These are phyloP conservation scores for Suillus bovinus DNA, from an alignment of 768 basidiomycete species.

Conservation along the genomic window DNA sequence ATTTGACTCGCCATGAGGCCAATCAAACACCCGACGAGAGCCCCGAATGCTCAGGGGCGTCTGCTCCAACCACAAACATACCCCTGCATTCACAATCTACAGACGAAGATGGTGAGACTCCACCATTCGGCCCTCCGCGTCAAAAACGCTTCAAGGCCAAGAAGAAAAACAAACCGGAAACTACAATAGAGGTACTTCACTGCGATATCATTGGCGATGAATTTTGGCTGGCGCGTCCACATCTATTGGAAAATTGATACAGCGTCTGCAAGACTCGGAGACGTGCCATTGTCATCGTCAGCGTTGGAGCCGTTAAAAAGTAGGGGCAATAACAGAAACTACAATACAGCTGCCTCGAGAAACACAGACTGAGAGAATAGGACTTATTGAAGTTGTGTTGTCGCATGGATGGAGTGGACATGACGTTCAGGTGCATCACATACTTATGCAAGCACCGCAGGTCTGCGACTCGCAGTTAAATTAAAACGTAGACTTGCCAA, in stretches of 20 bases:
- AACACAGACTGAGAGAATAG: not conserved
- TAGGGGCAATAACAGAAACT: not conserved
- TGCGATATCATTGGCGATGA: slow-evolving; percentile 82
- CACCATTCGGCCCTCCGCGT: not conserved
- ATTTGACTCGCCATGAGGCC: too few relatives aligned
- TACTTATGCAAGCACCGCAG: not conserved
- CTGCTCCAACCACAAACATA: not conserved
- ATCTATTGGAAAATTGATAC: slow-evolving; percentile 46
- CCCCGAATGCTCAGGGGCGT: too few relatives aligned
- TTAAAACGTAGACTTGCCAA: not conserved
- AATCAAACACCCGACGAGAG: not conserved
- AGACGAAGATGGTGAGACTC: not conserved
- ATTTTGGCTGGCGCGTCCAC: slow-evolving; percentile 72
- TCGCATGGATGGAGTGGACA: not conserved
- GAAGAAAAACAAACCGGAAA: slow-evolving; percentile 38
- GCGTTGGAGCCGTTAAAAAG: not conserved
- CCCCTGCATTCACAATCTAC: not conserved
- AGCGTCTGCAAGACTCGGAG: not conserved
- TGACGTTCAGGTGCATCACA: not conserved
- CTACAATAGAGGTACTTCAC: slow-evolving; percentile 61
- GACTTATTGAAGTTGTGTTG: not conserved
- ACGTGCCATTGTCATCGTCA: not conserved
- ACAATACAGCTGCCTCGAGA: not conserved
- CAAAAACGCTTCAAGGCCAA: slow-evolving; percentile 20
- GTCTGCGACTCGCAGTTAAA: not conserved